Base-by-base conservation (phyloP, 495 filamentous ascomycete genomes). In the Cenococcum geophilum region DNA sequence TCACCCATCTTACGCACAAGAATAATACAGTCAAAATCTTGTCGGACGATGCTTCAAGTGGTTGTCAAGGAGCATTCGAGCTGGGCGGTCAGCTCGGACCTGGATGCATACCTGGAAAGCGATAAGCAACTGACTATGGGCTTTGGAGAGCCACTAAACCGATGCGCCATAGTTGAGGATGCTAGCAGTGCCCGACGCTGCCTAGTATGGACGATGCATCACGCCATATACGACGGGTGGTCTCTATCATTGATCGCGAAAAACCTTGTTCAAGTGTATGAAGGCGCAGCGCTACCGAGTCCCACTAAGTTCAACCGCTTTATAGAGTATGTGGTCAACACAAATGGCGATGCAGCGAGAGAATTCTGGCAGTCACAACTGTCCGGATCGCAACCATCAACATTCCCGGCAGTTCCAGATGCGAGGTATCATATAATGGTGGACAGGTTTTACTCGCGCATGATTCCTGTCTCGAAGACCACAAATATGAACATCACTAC, bases 201-300 rank as follows among this genome's bases (percentile, higher is more conserved):
- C 50, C 72, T 68, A 23, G 62, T 62, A 6, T 68, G 61, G 61
- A 88, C 83, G 1, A 77, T 85, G 52, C 85, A 88, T 60, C 86
- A 89, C 58, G 80, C 81, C 1, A 66, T 89, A 1, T 90, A 88
- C 60, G 86, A 89, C 56, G 84, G 85, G 18, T 87, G 84, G 57
- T 23, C 16, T 64, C 1, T 6, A 3, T 6, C 61, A 61, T 34
- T 37, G 12, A 5, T 20, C 64, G 37, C 42, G 62, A 3, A n/a
- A 2, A 32, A 68, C 45, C 35, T 61, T 12, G 16, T 3, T 4
- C 3, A 47, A 4, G 20, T 47, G 27, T 32, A 32, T 32, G 2
- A 32, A 32, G 6, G 27, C 3, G 27, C 6, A 6, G 27, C 27
- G 6, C 27, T 32, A 32, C 42, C 10, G 3, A 47, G 10, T 12